Evolutionary conservation across 257 asterid genomes (phyloP).

Genomic region (Craterostigma plantagineum): DNA sequence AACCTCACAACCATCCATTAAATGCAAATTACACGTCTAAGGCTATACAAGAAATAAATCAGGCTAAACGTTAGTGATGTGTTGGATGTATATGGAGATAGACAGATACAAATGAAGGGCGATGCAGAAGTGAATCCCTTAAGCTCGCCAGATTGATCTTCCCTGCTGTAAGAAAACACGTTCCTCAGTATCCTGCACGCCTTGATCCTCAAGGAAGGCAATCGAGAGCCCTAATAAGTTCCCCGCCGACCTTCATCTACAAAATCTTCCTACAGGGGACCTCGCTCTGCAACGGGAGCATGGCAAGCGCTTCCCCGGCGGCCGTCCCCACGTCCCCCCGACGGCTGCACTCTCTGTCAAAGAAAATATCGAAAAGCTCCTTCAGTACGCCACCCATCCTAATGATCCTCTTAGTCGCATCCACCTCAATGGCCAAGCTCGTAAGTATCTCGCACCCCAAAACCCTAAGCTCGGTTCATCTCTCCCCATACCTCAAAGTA

Average conservation of each 20-base stretch:
- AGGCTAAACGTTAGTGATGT: too few relatives aligned
- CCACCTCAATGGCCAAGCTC: slow-evolving; percentile 57
- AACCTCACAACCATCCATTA: too few relatives aligned
- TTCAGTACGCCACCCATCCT: slow-evolving; percentile 65
- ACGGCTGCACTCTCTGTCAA: slow-evolving; percentile 23
- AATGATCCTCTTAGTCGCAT: slow-evolving; percentile 71
- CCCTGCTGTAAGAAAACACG: slow-evolving; percentile 47
- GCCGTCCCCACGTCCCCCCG: slow-evolving; percentile 28
- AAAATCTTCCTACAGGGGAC: slow-evolving; percentile 29
- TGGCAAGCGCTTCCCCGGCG: slow-evolving; percentile 86
- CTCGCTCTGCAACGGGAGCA: slow-evolving; percentile 54
- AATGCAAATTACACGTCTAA: too few relatives aligned
- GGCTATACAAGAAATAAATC: too few relatives aligned
- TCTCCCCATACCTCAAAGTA: slow-evolving; percentile 45
- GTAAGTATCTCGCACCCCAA: slow-evolving; percentile 61
- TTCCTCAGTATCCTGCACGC: slow-evolving; percentile 63
- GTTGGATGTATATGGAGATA: too few relatives aligned
- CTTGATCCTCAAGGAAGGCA: slow-evolving; percentile 35
- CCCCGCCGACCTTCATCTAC: slow-evolving; percentile 21
- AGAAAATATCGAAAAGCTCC: slow-evolving; percentile 45
- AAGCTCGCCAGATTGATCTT: slow-evolving; percentile 29
- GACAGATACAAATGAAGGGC: too few relatives aligned
- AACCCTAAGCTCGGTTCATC: slow-evolving; percentile 40
- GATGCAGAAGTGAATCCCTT: slow-evolving; percentile 39
- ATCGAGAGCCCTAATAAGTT: slow-evolving; percentile 40